Base-by-base conservation (phyloP, 768 basidiomycete species). In the Boletus rubropictus region DNA sequence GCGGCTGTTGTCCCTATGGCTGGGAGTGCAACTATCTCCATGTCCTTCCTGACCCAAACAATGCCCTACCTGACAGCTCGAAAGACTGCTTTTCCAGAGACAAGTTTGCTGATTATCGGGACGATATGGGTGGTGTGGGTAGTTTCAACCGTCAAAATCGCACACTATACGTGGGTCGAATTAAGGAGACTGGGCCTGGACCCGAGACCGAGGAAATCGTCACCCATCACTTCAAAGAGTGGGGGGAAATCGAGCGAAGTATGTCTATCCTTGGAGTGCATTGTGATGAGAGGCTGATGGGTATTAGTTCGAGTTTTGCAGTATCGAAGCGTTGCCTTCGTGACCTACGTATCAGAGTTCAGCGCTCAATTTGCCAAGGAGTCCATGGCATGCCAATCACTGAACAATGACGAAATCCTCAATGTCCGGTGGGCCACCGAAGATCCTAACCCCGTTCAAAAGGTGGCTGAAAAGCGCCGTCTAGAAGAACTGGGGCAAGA, bases 341-440 rank as follows among this genome's bases (percentile, higher is more conserved):
- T 99, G 42, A 97, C 95, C 3, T 98, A 97, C 69, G 78, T 82
- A 36, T 78, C 78, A 21, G 95, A 99, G 63, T 62, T 86, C 40
- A 72, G 82, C 57, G 96, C 90, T 4, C 89, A 93, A 60, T 99
- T 99, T 63, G 96, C 96, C 15, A 96, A 96, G 64, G 96, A 99
- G 66, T 82, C 95, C 1, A 99, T 99, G 96, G 91, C 95, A 14
- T 94, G 94, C 67, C 96, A 99, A 68, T 93, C 89, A 15, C 75
- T 98, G 53, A 96, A 98, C 63, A 88, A 91, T 58, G 94, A 96
- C 63, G 96, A 99, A 61, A 93, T 97, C 51, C 77, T 98, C 50
- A 99, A 99, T 67, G 93, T 98, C 43, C 85, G 95, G 39, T 99
- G 96, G 96, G 96, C 96, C 29, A 98, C 95, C 0, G 95, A 96